These are phyloP conservation scores for Colletotrichum lentis DNA, from an alignment of 2,329 filamentous ascomycete genomes.

Conservation along the genomic window DNA sequence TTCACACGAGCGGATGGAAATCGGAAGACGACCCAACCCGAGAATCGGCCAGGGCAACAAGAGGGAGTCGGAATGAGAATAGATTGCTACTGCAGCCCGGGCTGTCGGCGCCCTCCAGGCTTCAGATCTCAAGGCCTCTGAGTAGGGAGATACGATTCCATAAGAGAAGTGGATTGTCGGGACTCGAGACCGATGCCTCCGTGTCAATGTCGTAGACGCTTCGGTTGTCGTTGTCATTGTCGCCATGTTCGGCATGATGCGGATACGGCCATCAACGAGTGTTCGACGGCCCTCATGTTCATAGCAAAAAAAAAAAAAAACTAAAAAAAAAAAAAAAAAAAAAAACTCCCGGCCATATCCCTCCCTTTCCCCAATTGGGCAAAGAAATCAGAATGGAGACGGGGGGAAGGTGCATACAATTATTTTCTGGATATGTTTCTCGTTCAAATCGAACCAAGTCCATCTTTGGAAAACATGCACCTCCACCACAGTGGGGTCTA, in stretches of 20 bases:
- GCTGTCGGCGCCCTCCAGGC: constrained; percentile 8
- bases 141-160: not conserved
- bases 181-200: not conserved
- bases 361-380: not conserved
- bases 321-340: too few species aligned
- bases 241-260: not conserved
- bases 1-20: not conserved
- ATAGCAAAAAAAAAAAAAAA: not conserved
- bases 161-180: not conserved
- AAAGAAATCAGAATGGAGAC: not conserved
- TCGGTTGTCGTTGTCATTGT: not conserved
- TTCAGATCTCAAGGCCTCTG: not conserved
- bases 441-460: not conserved
- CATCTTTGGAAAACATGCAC: not conserved
- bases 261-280: not conserved
- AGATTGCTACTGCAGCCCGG: constrained; percentile 7
- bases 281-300: not conserved
- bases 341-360: too few species aligned
- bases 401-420: not conserved
- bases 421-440: too few species aligned
- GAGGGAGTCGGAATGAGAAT: constrained; percentile 8
- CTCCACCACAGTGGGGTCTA: constrained; percentile 3
- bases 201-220: not conserved
- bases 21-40: constrained; percentile 9
- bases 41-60: not conserved